phyloP scores from a whole-genome alignment of 257 asterid genomes.

The Eustoma russellianum region DNA sequence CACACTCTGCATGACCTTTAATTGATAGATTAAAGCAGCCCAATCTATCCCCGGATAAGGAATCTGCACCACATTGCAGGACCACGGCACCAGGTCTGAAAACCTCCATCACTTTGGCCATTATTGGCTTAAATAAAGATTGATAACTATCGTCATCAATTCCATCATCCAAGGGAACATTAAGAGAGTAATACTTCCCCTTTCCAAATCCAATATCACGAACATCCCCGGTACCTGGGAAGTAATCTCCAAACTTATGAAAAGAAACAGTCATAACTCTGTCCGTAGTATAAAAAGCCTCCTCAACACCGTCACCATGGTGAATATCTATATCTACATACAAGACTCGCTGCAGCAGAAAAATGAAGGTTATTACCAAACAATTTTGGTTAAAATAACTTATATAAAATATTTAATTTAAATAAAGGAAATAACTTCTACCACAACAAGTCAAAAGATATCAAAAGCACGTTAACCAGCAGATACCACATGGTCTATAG shows the following conservation, averaged over 20 bases:
- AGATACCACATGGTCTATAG: no score
- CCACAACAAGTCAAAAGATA: no score
- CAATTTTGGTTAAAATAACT: conserved; percentile 7
- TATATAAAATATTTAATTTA: not conserved
- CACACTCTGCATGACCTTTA: conserved; percentile 37
- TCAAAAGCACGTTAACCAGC: no score
- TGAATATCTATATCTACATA: conserved; percentile 39
- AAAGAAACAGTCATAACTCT: conserved; percentile 44
- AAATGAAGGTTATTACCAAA: conserved; percentile 1
- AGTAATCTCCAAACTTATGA: conserved; percentile 39
- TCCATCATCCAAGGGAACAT: conserved; percentile 38
- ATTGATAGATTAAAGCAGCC: conserved; percentile 39
- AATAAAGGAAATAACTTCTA: no score
- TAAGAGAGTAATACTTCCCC: conserved; percentile 34
- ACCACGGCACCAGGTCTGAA: conserved; percentile 38
- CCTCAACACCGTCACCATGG: conserved; percentile 37
- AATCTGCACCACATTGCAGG: conserved; percentile 37
- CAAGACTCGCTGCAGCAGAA: conserved; percentile 28
- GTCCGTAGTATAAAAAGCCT: conserved; percentile 37
- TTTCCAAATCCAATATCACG: conserved; percentile 27
- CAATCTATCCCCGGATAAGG: conserved; percentile 32
- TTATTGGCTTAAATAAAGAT: conserved; percentile 34
- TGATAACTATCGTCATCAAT: conserved; percentile 39
- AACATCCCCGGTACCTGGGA: conserved; percentile 36
- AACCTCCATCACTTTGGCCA: conserved; percentile 36